phyloP scores from a whole-genome alignment of 2,329 filamentous ascomycete genomes.

The Cordyceps tenuipes region DNA sequence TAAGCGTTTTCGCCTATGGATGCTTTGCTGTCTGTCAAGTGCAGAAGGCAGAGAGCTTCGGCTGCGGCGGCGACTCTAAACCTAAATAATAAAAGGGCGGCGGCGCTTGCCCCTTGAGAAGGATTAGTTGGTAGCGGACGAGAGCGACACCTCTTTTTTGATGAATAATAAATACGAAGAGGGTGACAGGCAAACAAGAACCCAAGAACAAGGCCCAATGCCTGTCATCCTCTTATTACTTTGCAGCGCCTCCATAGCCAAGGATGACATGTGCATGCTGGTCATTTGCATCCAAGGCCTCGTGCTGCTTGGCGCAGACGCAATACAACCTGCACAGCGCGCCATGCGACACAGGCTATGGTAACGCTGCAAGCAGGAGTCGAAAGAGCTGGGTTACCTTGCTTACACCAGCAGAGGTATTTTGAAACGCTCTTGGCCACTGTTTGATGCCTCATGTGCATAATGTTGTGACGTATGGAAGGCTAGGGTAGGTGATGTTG shows the following conservation, averaged over 20 bases:
- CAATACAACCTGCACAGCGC: neutral
- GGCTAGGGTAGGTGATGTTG: neutral
- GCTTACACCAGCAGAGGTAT: neutral
- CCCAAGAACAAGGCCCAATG: neutral
- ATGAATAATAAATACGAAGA: neutral
- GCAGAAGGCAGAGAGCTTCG: neutral
- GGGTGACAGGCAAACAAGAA: neutral
- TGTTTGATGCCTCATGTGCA: neutral
- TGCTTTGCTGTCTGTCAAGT: neutral
- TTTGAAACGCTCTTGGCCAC: neutral
- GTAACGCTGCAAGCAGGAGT: neutral
- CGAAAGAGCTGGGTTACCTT: neutral
- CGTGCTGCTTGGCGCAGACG: slow-evolving; percentile 8
- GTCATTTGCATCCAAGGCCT: neutral
- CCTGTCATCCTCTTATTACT: neutral
- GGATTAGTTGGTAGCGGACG: neutral
- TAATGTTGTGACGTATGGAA: neutral
- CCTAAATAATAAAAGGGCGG: slow-evolving; percentile 6
- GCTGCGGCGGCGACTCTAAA: neutral
- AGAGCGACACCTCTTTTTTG: neutral
- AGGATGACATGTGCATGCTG: neutral
- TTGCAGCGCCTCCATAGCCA: neutral
- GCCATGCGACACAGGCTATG: neutral
- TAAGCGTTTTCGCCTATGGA: neutral
- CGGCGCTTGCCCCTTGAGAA: slow-evolving; percentile 1